Evolutionary conservation across 352 stramenopile species (phyloP).

Genomic region (Phytophthora europaea): DNA sequence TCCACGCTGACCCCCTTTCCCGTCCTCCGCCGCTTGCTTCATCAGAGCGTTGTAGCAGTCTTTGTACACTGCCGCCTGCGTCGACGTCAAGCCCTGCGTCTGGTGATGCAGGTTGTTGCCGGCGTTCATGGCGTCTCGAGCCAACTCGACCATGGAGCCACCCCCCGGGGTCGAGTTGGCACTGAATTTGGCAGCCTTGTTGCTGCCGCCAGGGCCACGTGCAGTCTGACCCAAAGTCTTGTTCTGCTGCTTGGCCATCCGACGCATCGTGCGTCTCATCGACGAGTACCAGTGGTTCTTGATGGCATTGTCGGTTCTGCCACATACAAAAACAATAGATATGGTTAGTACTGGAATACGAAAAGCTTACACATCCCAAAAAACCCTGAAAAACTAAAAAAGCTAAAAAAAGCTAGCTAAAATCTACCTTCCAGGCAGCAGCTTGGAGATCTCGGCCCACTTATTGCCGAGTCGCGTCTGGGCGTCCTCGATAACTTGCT

Average conservation of each 20-base stretch:
- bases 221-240: conserved; percentile 59
- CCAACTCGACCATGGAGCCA: conserved; percentile 38
- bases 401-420: neutral
- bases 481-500: conserved; percentile 91
- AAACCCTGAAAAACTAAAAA: neutral
- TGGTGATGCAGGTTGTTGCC: conserved; percentile 45
- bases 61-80: conserved; percentile 75
- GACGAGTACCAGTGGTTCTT: conserved; percentile 95
- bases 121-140: conserved; percentile 43
- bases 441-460: conserved; percentile 99
- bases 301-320: conserved; percentile 89
- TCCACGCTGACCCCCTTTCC: conserved; percentile 20
- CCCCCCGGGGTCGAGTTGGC: conserved; percentile 35
- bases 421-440: conserved; percentile 89
- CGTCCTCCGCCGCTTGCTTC: conserved; percentile 65
- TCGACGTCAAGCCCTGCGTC: conserved; percentile 62
- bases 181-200: conserved; percentile 41
- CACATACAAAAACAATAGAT: neutral
- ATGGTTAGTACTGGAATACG: neutral
- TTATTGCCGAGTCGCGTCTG: conserved; percentile 96
- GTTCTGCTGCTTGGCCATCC: conserved; percentile 90
- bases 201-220: conserved; percentile 15
- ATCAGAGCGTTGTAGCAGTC: conserved; percentile 82
- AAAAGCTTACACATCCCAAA: neutral
- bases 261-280: conserved; percentile 91